These are phyloP conservation scores for Obelidium mucronatum DNA, from an alignment of 192 early-diverging fungal species.

Conservation along the genomic window DNA sequence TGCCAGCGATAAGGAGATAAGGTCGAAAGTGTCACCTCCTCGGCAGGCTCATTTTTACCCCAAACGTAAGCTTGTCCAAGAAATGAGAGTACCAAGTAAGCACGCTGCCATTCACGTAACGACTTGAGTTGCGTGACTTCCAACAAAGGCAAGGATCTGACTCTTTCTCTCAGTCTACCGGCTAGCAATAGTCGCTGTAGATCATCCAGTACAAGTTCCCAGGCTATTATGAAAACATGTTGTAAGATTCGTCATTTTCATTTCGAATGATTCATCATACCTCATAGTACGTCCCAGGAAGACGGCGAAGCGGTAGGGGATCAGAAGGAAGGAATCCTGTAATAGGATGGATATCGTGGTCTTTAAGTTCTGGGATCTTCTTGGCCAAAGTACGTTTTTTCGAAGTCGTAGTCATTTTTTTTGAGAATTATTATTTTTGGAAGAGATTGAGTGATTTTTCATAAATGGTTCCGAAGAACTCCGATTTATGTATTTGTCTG, in stretches of 20 bases:
- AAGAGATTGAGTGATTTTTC: no score
- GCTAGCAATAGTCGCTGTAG: slow-evolving; percentile 75
- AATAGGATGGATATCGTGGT: slow-evolving; percentile 82
- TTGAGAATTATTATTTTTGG: no score
- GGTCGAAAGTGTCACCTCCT: slow-evolving; percentile 44
- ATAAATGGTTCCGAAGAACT: no score
- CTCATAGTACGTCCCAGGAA: slow-evolving; percentile 73
- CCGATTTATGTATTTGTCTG: no score
- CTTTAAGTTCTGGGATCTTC: slow-evolving; percentile 38
- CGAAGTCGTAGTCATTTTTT: neutral
- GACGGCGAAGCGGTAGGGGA: slow-evolving; percentile 72
- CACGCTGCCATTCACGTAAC: slow-evolving; percentile 79
- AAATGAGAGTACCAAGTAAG: slow-evolving; percentile 87
- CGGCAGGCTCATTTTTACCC: slow-evolving; percentile 85
- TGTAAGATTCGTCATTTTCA: no score
- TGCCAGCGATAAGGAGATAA: neutral
- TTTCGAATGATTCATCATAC: neutral
- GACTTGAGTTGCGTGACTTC: slow-evolving; percentile 57
- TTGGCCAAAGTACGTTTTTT: neutral
- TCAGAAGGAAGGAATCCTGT: slow-evolving; percentile 87
- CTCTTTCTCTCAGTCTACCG: slow-evolving; percentile 36
- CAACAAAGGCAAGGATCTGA: slow-evolving; percentile 77
- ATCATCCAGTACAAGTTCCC: slow-evolving; percentile 83
- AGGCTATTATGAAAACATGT: slow-evolving; percentile 61
- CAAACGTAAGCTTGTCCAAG: slow-evolving; percentile 92